Evolutionary conservation across 2,329 filamentous ascomycete species (phyloP), one percentile per base, ranked within the genome.

Genomic region (Neonectria sp.): DNA sequence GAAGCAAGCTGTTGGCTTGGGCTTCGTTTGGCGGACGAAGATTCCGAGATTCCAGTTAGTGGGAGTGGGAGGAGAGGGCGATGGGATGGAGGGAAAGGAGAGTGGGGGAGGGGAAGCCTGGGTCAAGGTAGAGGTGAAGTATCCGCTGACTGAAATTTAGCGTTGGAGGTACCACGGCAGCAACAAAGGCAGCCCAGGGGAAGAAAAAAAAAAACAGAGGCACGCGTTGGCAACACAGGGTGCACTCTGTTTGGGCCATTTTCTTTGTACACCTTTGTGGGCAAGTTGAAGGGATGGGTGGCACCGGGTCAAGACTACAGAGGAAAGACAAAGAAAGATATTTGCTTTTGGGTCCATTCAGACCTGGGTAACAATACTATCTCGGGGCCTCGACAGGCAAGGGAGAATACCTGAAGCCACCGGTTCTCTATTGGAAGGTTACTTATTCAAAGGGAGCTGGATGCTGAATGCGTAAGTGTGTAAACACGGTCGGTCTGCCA

Each of bases 51-150:
- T 68, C 73, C 57, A 70, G 71, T 67, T 68, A 71, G 71, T 73
- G 70, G 56, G 70, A 71, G 68, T 68, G 71, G 65, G 67, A 74
- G 61, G 71, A 75, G 72, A 72, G 72, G 74, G 72, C 63, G 67
- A 74, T 68, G 65, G 58, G 64, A 35, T 53, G 51, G 67, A 71
- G 66, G 53, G 69, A 74, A 71, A 74, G 61, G 62, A 67, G 70
- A 68, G 73, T 75, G 73, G 73, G 73, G 73, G 71, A 70, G 73
- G 72, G 73, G 70, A 71, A 70, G 56, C 70, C 65, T 60, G 71
- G 64, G 65, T 60, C 59, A 56, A 70, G 61, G 65, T 57, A 56
- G 45, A 31, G 43, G 58, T 57, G 29, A 55, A 40, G 40, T 62
- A 55, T 43, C 25, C 13, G 7, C 24, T 37, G 12, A 17, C 27